phyloP scores from a whole-genome alignment of 1,284 basidiomycete genomes.

The Coniferiporia sulphurascens region DNA sequence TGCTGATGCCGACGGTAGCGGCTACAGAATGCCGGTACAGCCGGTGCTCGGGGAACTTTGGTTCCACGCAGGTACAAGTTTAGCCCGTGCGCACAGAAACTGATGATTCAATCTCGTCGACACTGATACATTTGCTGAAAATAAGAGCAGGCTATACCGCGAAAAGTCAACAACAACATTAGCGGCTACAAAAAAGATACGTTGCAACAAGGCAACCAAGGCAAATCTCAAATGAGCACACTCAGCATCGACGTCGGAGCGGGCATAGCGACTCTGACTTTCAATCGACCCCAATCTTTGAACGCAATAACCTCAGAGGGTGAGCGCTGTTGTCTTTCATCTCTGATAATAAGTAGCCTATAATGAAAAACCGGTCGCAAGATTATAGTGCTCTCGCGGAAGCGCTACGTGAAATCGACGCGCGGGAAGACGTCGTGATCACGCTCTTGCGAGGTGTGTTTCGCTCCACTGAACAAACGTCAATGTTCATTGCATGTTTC shows the following conservation, averaged over 20 bases:
- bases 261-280: constrained; percentile 63
- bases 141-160: too few relatives aligned
- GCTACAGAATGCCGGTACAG: too few relatives aligned
- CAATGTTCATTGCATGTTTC: neutral
- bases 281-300: constrained; percentile 53
- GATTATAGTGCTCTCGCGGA: constrained; percentile 61
- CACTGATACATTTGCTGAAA: too few relatives aligned
- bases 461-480: neutral
- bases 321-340: constrained; percentile 23
- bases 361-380: constrained; percentile 23
- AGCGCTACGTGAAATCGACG: constrained; percentile 51
- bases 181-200: neutral
- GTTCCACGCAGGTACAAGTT: too few relatives aligned
- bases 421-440: constrained; percentile 54
- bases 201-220: neutral
- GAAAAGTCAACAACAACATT: neutral
- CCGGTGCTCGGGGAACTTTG: too few relatives aligned
- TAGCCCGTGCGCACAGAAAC: too few relatives aligned
- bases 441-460: constrained; percentile 62
- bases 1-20: too few relatives aligned
- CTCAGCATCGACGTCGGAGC: constrained; percentile 46
- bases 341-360: neutral
- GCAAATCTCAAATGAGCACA: constrained; percentile 28
- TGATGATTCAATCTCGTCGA: too few relatives aligned
- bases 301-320: constrained; percentile 60